Base-by-base conservation (phyloP, 139 green algal genomes). In the Chlorella ohadii region DNA sequence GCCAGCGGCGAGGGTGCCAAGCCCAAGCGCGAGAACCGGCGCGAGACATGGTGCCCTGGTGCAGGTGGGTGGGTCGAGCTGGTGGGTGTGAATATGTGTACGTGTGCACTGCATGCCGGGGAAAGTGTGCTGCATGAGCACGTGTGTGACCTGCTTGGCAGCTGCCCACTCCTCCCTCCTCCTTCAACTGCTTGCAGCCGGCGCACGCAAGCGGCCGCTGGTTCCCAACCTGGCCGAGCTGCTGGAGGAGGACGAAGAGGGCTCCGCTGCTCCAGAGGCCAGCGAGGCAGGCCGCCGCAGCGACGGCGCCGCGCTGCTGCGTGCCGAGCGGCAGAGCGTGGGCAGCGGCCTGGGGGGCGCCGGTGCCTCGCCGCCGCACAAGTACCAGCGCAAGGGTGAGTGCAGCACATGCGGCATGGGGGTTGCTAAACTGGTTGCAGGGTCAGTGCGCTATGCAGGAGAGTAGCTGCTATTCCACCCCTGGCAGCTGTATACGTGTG, bases 11-110 rank as follows among this genome's bases (percentile, higher is more conserved):
- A 72, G 39, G 61, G 61, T 59, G 72, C 61, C 23, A 90, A 88
- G 71, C 57, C 64, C 31, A 47, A 72, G n/a, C 36, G 47, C 9
- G 84, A 86, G 47, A 92, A 90, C 77, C 80, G 88, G n/a, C 84
- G 90, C 17, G 86, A 91, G 63, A 93, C 89, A 0, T 93, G 89
- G 89, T 85, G 77, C 68, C 89, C 89, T 17, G 89, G 88, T 13
- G 84, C 75, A 38, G 70, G 82, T 55, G 36, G 2, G 13, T 56
- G 68, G 16, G 38, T 56, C 44, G 68, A 23, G 4, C 4, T 38
- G 64, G 28, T 25, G 11, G 28, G 25, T 25, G n/a, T 6, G 38
- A 38, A 9, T 25, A 15, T 34, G 12, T 39, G 2, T 15, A 9
- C 28, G 5, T 5, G 64, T 4, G 4, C 5, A 20, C n/a, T 64